A percentile compares a stretch with the other conserved stretches of the same genome.
Conservation (phyloP, 2,329 filamentous ascomycete species). For the Botrytis paeoniae region DNA sequence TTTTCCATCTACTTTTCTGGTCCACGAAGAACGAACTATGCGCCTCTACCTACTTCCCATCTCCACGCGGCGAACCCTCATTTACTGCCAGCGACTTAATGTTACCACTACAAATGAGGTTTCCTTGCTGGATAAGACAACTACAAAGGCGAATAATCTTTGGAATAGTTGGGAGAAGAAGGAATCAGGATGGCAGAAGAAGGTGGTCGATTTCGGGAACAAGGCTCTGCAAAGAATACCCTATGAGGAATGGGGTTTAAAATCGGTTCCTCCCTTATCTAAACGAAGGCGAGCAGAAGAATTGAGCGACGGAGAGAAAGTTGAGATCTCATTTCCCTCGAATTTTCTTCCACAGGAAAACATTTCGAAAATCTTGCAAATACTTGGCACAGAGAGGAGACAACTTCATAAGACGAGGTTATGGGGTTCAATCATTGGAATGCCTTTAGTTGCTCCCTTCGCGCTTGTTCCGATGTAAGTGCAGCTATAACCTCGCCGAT, state of each 20-base stretch:
- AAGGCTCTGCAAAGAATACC: constrained; percentile 80
- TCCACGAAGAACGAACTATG: constrained; percentile 51
- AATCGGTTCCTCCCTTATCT: constrained; percentile 84
- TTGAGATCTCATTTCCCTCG: constrained; percentile 74
- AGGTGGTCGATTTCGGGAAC: constrained; percentile 84
- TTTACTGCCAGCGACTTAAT: constrained; percentile 82
- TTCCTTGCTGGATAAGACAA: constrained; percentile 63
- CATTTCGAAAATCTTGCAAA: constrained; percentile 63
- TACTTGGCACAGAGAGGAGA: constrained; percentile 77
- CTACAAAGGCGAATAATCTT: constrained; percentile 66
- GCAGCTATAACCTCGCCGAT: neutral
- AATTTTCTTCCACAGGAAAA: constrained; percentile 62
- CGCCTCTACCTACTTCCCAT: constrained; percentile 91
- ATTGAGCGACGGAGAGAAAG: constrained; percentile 57
- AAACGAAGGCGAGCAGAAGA: constrained; percentile 63
- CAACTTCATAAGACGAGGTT: constrained; percentile 72
- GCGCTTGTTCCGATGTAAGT: constrained; percentile 81
- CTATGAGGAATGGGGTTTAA: constrained; percentile 96
- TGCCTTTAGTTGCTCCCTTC: constrained; percentile 81
- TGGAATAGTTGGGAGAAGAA: constrained; percentile 89
- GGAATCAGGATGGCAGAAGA: constrained; percentile 82
- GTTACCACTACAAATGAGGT: constrained; percentile 51
- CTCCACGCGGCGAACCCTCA: constrained; percentile 82
- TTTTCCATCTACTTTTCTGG: neutral
- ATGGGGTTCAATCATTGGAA: constrained; percentile 75